Base-by-base conservation (phyloP, 176 grass and related monocot species). In the Rhynchospora tenuis region DNA sequence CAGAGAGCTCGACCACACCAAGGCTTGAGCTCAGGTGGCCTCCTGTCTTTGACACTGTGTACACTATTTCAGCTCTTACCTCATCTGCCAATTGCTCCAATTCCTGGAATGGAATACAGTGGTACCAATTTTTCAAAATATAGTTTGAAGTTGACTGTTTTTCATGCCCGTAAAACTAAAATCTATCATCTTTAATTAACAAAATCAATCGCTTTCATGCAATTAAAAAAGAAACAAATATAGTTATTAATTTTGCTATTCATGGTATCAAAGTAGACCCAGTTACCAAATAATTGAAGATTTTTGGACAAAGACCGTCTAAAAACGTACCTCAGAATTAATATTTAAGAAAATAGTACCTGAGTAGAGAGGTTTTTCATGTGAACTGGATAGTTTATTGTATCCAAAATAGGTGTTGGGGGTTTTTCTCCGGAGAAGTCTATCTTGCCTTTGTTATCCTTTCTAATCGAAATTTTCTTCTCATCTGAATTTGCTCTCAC, bases 61-160 rank as follows among this genome's bases (percentile, higher is more conserved):
- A 74, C 7, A 99, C 93, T 52, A 99, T 83, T 67, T 99, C 96
- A 14, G 85, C 73, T 31, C 96, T 92, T 78, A 99, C 77, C 86
- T 99, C 96, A 24, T 89, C 89, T 2, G 96, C 83, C n/a, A 99
- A 64, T 82, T 99, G 93, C 88, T 95, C 89, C 88, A 99, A 83
- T 26, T 99, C 96, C 92, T 94, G 31, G 6, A 26, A 64, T 56
- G 23, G 77, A 68, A 24, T 4, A 33, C 28, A 27, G 15, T 1
- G 12, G 70, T 73, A 74, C 71, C 22, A 8, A 52, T 24, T 50
- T 52, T 50, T 52, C 5, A 26, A 74, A 42, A 74, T 7, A 74
- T 52, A 15, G 2, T 51, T 74, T 7, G 13, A 52, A 51, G 42
- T 68, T 51, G 33, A 73, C 28, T 42, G 64, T 5, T 4, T 7